Percentiles rank a stretch among this genome's conserved stretches.
Conservation (phyloP, 2,329 filamentous ascomycete species). For the Sclerotinia spermophila region DNA sequence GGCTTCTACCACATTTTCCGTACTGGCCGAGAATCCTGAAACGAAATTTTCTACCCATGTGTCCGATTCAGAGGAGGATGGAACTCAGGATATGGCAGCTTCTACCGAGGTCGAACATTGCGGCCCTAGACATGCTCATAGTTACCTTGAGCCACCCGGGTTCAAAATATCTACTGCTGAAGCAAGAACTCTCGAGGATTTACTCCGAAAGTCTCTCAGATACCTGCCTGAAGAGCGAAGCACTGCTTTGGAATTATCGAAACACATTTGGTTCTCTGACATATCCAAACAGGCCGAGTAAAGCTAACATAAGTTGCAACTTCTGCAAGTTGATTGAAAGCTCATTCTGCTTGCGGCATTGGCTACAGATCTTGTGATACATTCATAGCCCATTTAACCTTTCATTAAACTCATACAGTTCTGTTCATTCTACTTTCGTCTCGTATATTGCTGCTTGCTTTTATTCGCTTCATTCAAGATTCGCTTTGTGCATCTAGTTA, state of each 20-base stretch:
- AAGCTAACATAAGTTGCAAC: not conserved
- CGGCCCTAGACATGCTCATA: not conserved
- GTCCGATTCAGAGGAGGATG: not conserved
- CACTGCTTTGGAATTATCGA: slow-evolving; percentile 16
- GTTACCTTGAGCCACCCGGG: slow-evolving; percentile 22
- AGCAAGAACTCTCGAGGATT: slow-evolving; percentile 17
- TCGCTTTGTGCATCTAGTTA: not conserved
- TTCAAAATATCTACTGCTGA: slow-evolving; percentile 22
- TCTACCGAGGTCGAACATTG: not conserved
- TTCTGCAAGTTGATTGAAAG: not conserved
- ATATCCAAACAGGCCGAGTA: not conserved
- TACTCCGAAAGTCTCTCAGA: slow-evolving; percentile 21
- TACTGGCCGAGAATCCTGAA: not conserved
- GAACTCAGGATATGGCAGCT: not conserved
- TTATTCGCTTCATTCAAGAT: not conserved
- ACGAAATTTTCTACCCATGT: not conserved
- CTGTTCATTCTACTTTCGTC: not conserved
- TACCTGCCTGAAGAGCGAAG: slow-evolving; percentile 23
- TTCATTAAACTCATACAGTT: not conserved
- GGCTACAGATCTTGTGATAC: not conserved
- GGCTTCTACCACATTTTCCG: not conserved
- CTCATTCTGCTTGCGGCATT: not conserved
- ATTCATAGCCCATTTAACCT: not conserved
- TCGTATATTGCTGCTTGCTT: not conserved
- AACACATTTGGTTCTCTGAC: slow-evolving; percentile 24